Base-by-base conservation (phyloP, 1,139 yeast genomes). In the Candida anutae region DNA sequence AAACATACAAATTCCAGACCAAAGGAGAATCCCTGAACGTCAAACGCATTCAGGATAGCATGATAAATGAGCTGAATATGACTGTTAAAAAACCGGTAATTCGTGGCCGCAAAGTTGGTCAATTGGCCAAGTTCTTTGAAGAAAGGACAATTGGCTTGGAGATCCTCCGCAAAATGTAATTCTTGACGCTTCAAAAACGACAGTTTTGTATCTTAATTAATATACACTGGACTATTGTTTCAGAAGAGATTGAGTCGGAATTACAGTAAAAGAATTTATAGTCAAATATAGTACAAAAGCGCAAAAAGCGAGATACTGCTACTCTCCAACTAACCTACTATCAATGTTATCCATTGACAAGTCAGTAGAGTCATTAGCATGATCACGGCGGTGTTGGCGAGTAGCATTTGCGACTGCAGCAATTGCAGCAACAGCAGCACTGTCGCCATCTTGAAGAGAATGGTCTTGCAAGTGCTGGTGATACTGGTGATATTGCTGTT, bases 71-170 rank as follows among this genome's bases (percentile, higher is more conserved):
- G 12, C 19, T 8, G 19, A 17, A 17, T 8, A 10, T 8, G 10
- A 8, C 19, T 10, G 9, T 10, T 8, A 11, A 58, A 31, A 61
- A 62, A 28, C 72, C 76, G 2, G 74, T 68, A 5, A 63, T 72
- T 9, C 46, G 74, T 21, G 75, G 73, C 5, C 53, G 70, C 24
- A 73, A 69, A 47, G 80, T 74, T 3, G 64, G 74, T 13, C 70
- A 69, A 42, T 55, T 74, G 34, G 75, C 79, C 5, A 64, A 59
- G 31, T 46, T 74, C 28, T 74, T 67, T 39, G 80, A 74, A 42
- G 78, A 74, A 42, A 54, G 79, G 38, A 49, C 69, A 12, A 64
- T 67, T 40, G 78, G 76, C 4, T 49, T 72, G 29, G 69, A 69
- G 37, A 55, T 71, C 17, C 53, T 73, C 35, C 55, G 58, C 30